Conservation (phyloP, 202 grass and related monocot genomes). For the Alloteropsis angusta region DNA sequence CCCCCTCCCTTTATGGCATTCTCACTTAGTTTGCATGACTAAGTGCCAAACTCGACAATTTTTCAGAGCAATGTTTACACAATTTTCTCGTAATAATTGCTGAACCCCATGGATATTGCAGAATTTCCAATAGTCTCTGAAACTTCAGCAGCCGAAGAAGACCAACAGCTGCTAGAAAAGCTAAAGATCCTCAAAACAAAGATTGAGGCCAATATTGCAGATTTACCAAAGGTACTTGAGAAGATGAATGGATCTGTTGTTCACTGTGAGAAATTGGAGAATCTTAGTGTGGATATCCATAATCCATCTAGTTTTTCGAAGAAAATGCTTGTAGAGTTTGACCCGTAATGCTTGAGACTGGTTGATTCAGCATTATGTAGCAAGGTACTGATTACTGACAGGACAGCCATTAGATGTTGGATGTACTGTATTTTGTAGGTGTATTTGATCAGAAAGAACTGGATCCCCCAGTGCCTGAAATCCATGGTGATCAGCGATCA, state of each 20-base stretch:
- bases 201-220: slow-evolving; percentile 10
- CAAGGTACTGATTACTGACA: not conserved
- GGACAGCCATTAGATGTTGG: not conserved
- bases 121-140: not conserved
- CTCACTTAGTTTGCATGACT: not conserved
- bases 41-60: not conserved
- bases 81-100: not conserved
- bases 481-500: no score
- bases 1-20: not conserved
- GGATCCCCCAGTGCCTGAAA: not conserved
- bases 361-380: no score
- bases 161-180: slow-evolving; percentile 13
- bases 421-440: not conserved
- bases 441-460: slow-evolving; percentile 17
- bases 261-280: slow-evolving; percentile 16
- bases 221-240: slow-evolving; percentile 24
- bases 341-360: no score
- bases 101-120: slow-evolving; percentile 12
- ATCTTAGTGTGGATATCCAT: slow-evolving; percentile 9
- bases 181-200: slow-evolving; percentile 25
- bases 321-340: slow-evolving; percentile 3
- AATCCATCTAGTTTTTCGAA: slow-evolving; percentile 27
- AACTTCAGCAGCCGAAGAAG: not conserved
- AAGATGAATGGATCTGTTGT: slow-evolving; percentile 20
- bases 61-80: not conserved